Evolutionary conservation across 2,329 filamentous ascomycete species (phyloP).

Genomic region (Nannizzia gypsea): DNA sequence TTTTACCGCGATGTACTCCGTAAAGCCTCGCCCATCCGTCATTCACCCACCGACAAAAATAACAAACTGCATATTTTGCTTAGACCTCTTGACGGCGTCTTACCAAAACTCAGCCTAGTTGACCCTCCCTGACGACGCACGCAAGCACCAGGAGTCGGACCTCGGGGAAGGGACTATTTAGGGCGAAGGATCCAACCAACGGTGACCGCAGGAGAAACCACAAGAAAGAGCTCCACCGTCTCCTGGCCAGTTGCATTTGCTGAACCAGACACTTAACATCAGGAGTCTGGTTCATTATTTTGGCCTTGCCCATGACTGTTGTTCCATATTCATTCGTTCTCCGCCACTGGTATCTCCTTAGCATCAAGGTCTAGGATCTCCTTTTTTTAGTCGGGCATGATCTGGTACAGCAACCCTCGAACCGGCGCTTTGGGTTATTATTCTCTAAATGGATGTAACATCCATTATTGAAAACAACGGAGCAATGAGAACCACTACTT

Average conservation of each 20-base stretch:
- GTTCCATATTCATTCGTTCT: neutral
- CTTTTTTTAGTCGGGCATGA: neutral
- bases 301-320: no score
- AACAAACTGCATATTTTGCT: neutral
- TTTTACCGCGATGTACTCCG: slow-evolving; percentile 2
- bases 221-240: neutral
- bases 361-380: neutral
- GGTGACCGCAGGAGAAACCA: neutral
- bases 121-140: neutral
- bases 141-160: neutral
- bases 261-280: neutral
- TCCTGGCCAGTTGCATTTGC: neutral
- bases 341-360: neutral
- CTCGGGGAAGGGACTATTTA: neutral
- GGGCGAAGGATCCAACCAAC: neutral
- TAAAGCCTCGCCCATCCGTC: neutral
- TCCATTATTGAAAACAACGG: neutral
- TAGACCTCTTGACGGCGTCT: slow-evolving; percentile 2
- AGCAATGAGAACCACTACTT: neutral
- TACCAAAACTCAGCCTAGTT: slow-evolving; percentile 1
- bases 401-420: neutral
- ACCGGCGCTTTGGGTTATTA: neutral
- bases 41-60: neutral
- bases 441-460: neutral
- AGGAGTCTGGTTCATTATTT: neutral